phyloP scores from a whole-genome alignment of 1,139 yeast genomes.

The Zygosaccharomyces sapae region DNA sequence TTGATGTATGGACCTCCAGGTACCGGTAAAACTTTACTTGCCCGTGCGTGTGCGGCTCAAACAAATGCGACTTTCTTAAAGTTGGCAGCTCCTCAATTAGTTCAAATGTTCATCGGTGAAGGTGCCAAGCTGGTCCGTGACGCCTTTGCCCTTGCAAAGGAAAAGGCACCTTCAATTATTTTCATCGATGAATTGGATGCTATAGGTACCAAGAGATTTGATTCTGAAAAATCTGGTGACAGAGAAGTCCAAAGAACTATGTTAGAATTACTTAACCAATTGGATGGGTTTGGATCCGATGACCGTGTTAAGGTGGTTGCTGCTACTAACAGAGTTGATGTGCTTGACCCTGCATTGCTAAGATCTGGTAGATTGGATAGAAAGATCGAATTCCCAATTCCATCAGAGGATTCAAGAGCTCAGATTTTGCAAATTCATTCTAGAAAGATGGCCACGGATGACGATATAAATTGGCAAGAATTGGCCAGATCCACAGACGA shows the following conservation, averaged over 20 bases:
- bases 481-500: slow-evolving; percentile 97
- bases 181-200: slow-evolving; percentile 98
- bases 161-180: slow-evolving; percentile 95
- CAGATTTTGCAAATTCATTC: slow-evolving; percentile 95
- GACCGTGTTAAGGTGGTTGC: slow-evolving; percentile 96
- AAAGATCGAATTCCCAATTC: slow-evolving; percentile 95
- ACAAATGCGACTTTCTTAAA: slow-evolving; percentile 95
- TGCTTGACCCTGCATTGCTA: slow-evolving; percentile 91
- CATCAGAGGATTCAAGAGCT: slow-evolving; percentile 95
- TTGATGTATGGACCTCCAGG: slow-evolving; percentile 99
- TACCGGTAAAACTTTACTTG: slow-evolving; percentile 93
- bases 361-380: slow-evolving; percentile 97
- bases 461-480: slow-evolving; percentile 94
- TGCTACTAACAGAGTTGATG: slow-evolving; percentile 97
- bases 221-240: slow-evolving; percentile 95
- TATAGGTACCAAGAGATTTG: slow-evolving; percentile 97
- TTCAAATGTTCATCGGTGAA: slow-evolving; percentile 98
- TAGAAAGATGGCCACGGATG: slow-evolving; percentile 91
- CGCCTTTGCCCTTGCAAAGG: slow-evolving; percentile 96
- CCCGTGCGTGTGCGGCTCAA: slow-evolving; percentile 99
- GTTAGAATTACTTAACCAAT: slow-evolving; percentile 93
- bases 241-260: slow-evolving; percentile 98
- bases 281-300: slow-evolving; percentile 98
- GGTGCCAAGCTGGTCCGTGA: slow-evolving; percentile 98
- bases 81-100: slow-evolving; percentile 96